Percentiles rank a stretch among this genome's conserved stretches.
phyloP scores from a whole-genome alignment of 2,329 filamentous ascomycete genomes.

The Pseudocercospora fuligena region DNA sequence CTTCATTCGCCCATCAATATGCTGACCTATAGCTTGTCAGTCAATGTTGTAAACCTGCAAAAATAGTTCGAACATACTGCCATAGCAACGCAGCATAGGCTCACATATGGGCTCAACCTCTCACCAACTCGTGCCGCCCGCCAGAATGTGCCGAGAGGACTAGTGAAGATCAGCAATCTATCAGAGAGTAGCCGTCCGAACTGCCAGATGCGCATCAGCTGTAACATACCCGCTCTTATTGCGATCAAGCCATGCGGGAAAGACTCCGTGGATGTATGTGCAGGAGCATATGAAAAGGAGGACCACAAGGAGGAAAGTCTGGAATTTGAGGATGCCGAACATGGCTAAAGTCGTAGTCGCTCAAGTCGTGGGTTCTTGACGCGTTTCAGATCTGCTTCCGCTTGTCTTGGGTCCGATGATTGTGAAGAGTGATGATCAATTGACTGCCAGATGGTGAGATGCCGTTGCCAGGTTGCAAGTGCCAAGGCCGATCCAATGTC shows the following conservation, averaged over 20 bases:
- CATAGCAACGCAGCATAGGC: conserved; percentile 91
- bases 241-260: conserved; percentile 86
- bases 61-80: conserved; percentile 65
- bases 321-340: conserved; percentile 99
- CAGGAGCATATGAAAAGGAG: conserved; percentile 95
- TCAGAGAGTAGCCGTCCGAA: no score
- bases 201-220: background rate
- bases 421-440: conserved; percentile 1
- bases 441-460: background rate
- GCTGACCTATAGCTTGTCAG: conserved; percentile 31
- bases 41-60: background rate
- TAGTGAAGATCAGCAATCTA: background rate
- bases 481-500: conserved; percentile 7
- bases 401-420: background rate
- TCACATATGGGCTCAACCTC: conserved; percentile 91
- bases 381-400: background rate
- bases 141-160: conserved; percentile 80
- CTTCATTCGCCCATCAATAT: conserved; percentile 33
- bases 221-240: conserved; percentile 82
- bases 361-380: no score
- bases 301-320: conserved; percentile 91
- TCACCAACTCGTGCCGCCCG: conserved; percentile 93
- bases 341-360: conserved; percentile 46
- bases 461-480: conserved; percentile 17
- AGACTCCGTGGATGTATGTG: conserved; percentile 88